A percentile compares a stretch with the other conserved stretches of the same genome.
phyloP scores from a whole-genome alignment of 176 grass and related monocot genomes.

The Rhynchospora pubera region DNA sequence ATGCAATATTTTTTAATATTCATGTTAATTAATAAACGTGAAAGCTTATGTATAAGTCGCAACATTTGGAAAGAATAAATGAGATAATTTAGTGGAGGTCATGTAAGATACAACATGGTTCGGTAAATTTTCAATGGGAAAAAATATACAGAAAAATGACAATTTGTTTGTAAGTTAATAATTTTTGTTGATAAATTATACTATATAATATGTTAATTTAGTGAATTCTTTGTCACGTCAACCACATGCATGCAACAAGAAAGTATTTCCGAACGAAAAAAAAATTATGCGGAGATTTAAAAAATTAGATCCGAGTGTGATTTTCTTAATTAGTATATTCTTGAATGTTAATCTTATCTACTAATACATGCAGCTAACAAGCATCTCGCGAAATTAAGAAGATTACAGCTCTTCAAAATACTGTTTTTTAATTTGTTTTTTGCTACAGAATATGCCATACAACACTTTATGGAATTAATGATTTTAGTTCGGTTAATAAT shows the following conservation, averaged over 20 bases:
- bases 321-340: neutral
- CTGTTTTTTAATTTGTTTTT: neutral
- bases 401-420: neutral
- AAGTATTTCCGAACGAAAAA: neutral
- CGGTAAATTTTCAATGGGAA: neutral
- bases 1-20: neutral
- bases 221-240: no score
- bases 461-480: no score
- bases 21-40: neutral
- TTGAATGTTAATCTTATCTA: neutral
- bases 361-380: neutral
- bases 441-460: neutral
- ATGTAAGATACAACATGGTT: no score
- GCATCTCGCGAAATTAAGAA: neutral
- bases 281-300: neutral
- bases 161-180: neutral
- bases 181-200: neutral
- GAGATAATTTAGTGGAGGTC: neutral
- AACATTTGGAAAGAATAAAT: neutral
- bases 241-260: no score
- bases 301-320: neutral
- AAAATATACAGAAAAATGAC: neutral
- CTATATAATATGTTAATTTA: neutral
- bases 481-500: no score
- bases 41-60: neutral